These are phyloP conservation scores for Mariannaea elegans DNA, from an alignment of 2,329 filamentous ascomycete genomes.

Conservation along the genomic window DNA sequence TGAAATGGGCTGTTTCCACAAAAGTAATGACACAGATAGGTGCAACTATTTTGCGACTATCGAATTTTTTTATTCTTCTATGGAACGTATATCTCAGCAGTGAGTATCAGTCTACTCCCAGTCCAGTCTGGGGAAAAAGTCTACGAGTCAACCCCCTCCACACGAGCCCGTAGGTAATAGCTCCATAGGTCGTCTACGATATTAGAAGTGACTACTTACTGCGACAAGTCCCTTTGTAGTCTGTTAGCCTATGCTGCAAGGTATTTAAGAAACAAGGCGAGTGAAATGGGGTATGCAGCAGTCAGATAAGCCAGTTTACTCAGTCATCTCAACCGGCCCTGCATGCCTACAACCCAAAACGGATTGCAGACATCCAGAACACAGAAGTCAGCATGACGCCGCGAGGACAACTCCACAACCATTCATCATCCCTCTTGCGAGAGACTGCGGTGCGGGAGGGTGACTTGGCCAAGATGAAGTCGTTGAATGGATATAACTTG, in stretches of 20 bases:
- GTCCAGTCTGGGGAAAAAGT: too few species aligned
- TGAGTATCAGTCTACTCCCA: too few species aligned
- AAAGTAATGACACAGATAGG: too few species aligned
- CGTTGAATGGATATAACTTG: slow-evolving; percentile 81
- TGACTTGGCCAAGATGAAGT: slow-evolving; percentile 73
- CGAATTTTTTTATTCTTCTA: too few species aligned
- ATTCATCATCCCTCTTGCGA: slow-evolving; percentile 61
- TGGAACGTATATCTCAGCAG: too few species aligned
- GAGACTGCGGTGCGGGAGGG: slow-evolving; percentile 74
- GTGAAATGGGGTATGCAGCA: neutral
- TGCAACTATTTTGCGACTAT: too few species aligned
- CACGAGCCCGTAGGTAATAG: neutral
- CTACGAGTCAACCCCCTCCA: too few species aligned
- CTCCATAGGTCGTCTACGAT: neutral
- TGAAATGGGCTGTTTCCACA: too few species aligned
- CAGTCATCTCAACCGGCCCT: slow-evolving; percentile 70
- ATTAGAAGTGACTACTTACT: slow-evolving; percentile 8
- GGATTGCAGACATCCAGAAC: slow-evolving; percentile 56
- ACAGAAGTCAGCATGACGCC: slow-evolving; percentile 70
- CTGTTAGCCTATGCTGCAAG: slow-evolving; percentile 2
- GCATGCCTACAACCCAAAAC: slow-evolving; percentile 60
- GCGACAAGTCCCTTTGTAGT: neutral
- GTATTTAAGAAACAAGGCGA: neutral
- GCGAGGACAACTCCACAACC: slow-evolving; percentile 76
- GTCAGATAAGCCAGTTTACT: slow-evolving; percentile 74